Evolutionary conservation across 2,329 filamentous ascomycete genomes (phyloP), one percentile per base, ranked within the genome.

Genomic region (Sarocladium strictum): DNA sequence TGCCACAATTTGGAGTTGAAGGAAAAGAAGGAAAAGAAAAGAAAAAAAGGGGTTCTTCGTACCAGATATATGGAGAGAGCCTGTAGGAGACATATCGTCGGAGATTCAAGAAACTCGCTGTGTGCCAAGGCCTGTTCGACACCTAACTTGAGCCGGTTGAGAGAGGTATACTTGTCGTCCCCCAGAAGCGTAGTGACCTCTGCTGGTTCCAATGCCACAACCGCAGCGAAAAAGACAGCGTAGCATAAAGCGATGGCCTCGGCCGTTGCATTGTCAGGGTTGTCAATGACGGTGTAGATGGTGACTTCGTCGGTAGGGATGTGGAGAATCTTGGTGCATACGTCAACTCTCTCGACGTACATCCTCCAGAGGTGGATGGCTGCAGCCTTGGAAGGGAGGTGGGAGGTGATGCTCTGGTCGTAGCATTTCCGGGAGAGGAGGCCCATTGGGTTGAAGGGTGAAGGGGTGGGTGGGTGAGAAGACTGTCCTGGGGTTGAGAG

Each of bases 71-170:
- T 62, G 0, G 71, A 67, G 10, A 75, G 58, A 0, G 74, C 72
- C 53, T 76, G 74, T 0, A 76, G 58, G 1, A 67, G 65, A 52
- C 71, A 70, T 1, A 76, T 60, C 14, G 68, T 65, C 14, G 63
- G 68, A 54, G 59, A 70, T 53, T 69, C 74, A 41, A 76, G 68
- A 56, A 75, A 76, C 54, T 76, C 68, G 45, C 73, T 73, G 37
- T 67, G 67, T 5, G 68, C 67, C 3, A 76, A 67, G 7, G 72
- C 68, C 26, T 63, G 61, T 59, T 76, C 74, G 3, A 68, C 60
- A 15, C 62, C 63, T 2, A 65, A 60, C 26, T 71, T 65, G 56
- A 67, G 74, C 10, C 59, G 57, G 17, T 55, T 57, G 2, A 62
- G 57, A 2, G 75, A 59, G 4, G 67, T 62, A 12, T 63, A 61